Evolutionary conservation across 768 basidiomycete species (phyloP).

Genomic region (Russula griseocarnosa): DNA sequence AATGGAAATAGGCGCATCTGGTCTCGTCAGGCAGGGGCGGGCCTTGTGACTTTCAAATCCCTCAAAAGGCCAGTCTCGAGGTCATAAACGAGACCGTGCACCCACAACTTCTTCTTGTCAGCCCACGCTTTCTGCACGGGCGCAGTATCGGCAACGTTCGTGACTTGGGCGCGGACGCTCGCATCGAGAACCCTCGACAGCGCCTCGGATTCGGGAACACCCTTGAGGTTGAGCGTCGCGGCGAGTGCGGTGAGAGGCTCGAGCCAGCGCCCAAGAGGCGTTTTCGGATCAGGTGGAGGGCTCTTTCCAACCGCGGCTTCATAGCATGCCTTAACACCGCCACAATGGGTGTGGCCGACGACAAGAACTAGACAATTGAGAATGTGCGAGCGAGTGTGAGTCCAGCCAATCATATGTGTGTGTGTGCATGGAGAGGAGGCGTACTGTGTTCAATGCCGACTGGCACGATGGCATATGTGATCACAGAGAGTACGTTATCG

Average conservation of each 20-base stretch:
- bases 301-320: conserved; percentile 38
- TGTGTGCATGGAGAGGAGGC: conserved; percentile 32
- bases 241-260: conserved; percentile 58
- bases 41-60: conserved; percentile 30
- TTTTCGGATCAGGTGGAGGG: conserved; percentile 32
- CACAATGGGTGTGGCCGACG: conserved; percentile 81
- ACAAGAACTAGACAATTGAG: conserved; percentile 58
- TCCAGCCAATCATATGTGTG: too few species aligned
- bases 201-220: conserved; percentile 38
- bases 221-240: conserved; percentile 43
- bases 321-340: conserved; percentile 62
- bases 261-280: conserved; percentile 67
- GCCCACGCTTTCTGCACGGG: conserved; percentile 33
- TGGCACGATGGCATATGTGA: conserved; percentile 66
- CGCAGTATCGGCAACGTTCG: conserved; percentile 30
- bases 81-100: conserved; percentile 51
- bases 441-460: conserved; percentile 76
- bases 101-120: conserved; percentile 42
- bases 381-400: not conserved
- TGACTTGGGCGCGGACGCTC: conserved; percentile 32
- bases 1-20: not conserved
- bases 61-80: conserved; percentile 33
- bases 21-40: not conserved
- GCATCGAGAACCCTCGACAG: conserved; percentile 25
- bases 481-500: conserved; percentile 63